Evolutionary conservation across 2,329 filamentous ascomycete genomes (phyloP).

Genomic region (Aspergillus versicolor): DNA sequence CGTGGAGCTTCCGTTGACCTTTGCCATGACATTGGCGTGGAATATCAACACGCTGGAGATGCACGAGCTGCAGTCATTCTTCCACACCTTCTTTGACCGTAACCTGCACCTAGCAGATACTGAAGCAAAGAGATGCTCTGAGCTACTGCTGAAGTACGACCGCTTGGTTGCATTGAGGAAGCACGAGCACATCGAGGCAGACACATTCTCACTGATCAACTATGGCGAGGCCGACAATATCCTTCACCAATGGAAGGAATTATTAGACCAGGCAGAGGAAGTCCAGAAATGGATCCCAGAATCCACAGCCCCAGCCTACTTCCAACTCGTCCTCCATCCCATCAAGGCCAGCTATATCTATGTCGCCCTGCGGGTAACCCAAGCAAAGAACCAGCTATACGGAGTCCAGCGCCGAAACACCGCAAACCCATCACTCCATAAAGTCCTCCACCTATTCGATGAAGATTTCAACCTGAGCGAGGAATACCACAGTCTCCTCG

Average conservation of each 20-base stretch:
- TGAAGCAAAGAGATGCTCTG: background rate
- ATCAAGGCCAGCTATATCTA: constrained; percentile 58
- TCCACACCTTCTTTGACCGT: background rate
- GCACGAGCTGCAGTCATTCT: background rate
- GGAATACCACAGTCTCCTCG: constrained; percentile 58
- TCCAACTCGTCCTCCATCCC: constrained; percentile 62
- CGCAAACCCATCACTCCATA: constrained; percentile 54
- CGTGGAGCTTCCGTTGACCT: background rate
- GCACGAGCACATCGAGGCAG: background rate
- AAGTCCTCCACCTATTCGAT: constrained; percentile 56
- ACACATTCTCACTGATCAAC: background rate
- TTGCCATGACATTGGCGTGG: background rate
- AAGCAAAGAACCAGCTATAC: constrained; percentile 51
- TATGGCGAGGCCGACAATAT: background rate
- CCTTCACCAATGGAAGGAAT: background rate
- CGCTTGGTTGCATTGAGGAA: background rate
- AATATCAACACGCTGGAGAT: background rate
- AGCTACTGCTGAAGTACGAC: background rate
- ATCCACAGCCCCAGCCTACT: constrained; percentile 52
- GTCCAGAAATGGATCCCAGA: too few species aligned
- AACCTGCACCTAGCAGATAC: background rate
- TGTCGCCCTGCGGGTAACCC: constrained; percentile 54
- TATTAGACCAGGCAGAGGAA: background rate
- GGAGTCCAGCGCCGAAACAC: constrained; percentile 57
- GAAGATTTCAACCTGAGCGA: constrained; percentile 57